Evolutionary conservation across 2,329 filamentous ascomycete genomes (phyloP).

Genomic region (Magnaporthiopsis poae): DNA sequence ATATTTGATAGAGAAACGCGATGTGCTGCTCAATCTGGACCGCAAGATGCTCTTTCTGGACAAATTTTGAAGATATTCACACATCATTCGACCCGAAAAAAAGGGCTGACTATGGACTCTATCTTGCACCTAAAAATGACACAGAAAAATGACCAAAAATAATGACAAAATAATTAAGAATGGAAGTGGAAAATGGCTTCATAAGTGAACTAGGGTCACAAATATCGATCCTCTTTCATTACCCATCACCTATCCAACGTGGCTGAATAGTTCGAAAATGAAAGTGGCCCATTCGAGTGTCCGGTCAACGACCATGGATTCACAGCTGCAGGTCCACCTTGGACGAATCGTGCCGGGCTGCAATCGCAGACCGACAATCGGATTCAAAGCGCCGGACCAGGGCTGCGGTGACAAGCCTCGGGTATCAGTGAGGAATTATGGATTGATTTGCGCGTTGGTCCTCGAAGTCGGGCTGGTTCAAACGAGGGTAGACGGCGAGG

Average conservation of each 20-base stretch:
- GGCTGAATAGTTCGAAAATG: not conserved
- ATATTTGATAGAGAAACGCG: not conserved
- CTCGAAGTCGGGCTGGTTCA: not conserved
- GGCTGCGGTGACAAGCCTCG: not conserved
- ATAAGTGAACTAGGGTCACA: not conserved
- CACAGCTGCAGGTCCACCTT: not conserved
- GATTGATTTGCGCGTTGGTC: not conserved
- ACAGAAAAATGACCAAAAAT: not conserved
- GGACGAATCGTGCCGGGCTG: not conserved
- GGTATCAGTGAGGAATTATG: not conserved
- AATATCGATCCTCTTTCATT: not conserved
- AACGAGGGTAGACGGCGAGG: no score
- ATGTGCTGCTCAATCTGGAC: not conserved
- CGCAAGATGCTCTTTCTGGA: not conserved
- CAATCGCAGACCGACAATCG: not conserved
- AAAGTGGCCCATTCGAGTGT: not conserved
- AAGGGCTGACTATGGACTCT: not conserved
- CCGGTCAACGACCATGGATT: not conserved
- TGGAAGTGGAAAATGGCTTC: not conserved
- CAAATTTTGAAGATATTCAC: not conserved
- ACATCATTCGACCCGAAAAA: not conserved
- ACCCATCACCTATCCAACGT: not conserved
- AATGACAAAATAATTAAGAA: not conserved
- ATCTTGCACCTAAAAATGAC: not conserved
- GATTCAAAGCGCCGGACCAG: not conserved